phyloP scores from a whole-genome alignment of 2,329 filamentous ascomycete genomes.

The Cladophialophora carrionii region DNA sequence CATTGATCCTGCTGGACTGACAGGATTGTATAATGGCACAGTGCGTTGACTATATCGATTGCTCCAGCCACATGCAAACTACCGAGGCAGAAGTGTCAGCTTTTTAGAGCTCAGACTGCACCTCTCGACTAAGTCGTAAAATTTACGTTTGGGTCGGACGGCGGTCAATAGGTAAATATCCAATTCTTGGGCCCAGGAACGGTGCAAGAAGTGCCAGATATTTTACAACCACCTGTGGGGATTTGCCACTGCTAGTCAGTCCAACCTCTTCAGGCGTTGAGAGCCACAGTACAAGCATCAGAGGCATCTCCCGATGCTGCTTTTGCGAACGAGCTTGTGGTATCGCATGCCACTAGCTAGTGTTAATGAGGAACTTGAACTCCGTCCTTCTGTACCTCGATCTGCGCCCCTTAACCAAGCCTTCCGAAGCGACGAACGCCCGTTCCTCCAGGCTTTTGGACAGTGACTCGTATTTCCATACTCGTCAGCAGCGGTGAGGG shows the following conservation, averaged over 20 bases:
- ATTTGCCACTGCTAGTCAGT: background rate
- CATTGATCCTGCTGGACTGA: background rate
- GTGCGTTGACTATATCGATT: background rate
- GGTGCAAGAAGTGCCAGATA: no score
- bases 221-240: no score
- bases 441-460: background rate
- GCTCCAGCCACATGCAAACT: no score
- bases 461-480: background rate
- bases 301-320: background rate
- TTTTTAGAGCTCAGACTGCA: no score
- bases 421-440: background rate
- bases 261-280: background rate
- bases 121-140: no score
- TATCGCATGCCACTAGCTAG: background rate
- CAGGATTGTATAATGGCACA: background rate
- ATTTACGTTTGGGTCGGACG: no score
- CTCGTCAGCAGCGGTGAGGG: background rate
- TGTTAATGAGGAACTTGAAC: slow-evolving; percentile 1
- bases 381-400: background rate
- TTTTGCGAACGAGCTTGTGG: background rate
- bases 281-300: background rate
- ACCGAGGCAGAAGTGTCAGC: no score
- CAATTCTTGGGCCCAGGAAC: no score
- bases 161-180: no score
- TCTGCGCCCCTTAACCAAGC: background rate